Conservation (phyloP, 768 basidiomycete species). For the Tricholomella constricta region DNA sequence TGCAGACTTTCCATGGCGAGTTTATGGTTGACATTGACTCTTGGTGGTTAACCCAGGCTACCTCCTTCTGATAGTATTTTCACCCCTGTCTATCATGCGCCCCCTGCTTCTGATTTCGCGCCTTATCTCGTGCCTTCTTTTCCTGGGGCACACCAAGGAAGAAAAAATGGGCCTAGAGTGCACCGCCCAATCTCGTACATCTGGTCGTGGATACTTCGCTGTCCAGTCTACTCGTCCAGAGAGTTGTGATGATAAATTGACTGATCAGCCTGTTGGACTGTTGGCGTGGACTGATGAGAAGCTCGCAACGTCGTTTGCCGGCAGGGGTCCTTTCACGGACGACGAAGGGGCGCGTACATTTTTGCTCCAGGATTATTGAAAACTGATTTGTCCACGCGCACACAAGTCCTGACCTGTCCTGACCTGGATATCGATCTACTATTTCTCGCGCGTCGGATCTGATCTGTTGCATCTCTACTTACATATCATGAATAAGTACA, state of each 20-base stretch:
- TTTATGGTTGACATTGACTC: not conserved
- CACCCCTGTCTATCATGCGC: conserved; percentile 22
- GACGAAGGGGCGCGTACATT: conserved; percentile 45
- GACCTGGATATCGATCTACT: conserved; percentile 63
- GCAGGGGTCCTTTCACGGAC: conserved; percentile 57
- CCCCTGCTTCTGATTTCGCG: conserved; percentile 29
- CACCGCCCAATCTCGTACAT: conserved; percentile 26
- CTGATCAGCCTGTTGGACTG: conserved; percentile 59
- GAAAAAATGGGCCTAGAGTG: conserved; percentile 38
- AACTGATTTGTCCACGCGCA: conserved; percentile 3
- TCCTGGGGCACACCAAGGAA: conserved; percentile 21
- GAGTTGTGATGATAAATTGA: conserved; percentile 52
- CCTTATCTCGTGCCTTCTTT: conserved; percentile 22
- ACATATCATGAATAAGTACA: conserved; percentile 56
- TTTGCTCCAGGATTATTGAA: not conserved
- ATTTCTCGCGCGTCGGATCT: conserved; percentile 60
- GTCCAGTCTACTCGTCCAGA: conserved; percentile 51
- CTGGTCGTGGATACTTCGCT: conserved; percentile 39
- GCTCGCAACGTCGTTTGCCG: conserved; percentile 44
- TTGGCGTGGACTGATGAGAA: conserved; percentile 59
- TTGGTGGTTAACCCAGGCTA: too few species aligned
- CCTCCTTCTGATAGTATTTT: conserved; percentile 3
- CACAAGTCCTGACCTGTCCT: conserved; percentile 46
- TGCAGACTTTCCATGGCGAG: conserved; percentile 43
- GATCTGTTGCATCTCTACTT: conserved; percentile 56